Conservation (phyloP, 371 early-diverging fungal genomes). For the Rhizomucor miehei region DNA sequence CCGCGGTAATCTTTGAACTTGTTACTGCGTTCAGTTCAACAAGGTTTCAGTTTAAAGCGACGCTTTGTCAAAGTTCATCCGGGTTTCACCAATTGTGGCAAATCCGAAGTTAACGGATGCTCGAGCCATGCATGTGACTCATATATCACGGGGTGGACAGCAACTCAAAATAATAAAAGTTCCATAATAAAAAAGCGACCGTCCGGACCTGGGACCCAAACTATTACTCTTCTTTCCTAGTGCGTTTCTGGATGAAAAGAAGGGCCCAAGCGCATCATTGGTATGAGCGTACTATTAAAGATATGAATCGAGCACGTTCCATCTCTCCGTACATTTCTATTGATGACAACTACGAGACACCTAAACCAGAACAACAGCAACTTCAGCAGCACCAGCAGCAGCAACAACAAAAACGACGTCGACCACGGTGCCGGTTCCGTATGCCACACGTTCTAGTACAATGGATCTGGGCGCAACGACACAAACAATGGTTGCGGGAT, state of each 20-base stretch:
- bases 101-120: not conserved
- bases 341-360: too few relatives aligned
- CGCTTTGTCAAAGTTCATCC: too few relatives aligned
- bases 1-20: too few relatives aligned
- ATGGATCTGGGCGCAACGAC: not conserved
- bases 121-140: too few relatives aligned
- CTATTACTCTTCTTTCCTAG: too few relatives aligned
- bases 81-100: conserved; percentile 2
- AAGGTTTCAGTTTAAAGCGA: too few relatives aligned
- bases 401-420: not conserved
- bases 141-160: too few relatives aligned
- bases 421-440: conserved; percentile 1
- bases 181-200: not conserved
- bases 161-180: too few relatives aligned
- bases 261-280: not conserved
- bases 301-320: too few relatives aligned
- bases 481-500: conserved; percentile 4
- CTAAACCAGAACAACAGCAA: not conserved
- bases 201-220: not conserved
- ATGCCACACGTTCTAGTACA: conserved; percentile 4
- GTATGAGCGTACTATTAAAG: too few relatives aligned
- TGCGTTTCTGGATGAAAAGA: not conserved
- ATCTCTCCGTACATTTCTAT: too few relatives aligned
- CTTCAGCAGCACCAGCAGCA: not conserved
- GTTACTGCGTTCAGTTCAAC: too few relatives aligned